Evolutionary conservation across 176 grass and related monocot species (phyloP), one percentile per base, ranked within the genome.

Genomic region (Oryza glaberrima): DNA sequence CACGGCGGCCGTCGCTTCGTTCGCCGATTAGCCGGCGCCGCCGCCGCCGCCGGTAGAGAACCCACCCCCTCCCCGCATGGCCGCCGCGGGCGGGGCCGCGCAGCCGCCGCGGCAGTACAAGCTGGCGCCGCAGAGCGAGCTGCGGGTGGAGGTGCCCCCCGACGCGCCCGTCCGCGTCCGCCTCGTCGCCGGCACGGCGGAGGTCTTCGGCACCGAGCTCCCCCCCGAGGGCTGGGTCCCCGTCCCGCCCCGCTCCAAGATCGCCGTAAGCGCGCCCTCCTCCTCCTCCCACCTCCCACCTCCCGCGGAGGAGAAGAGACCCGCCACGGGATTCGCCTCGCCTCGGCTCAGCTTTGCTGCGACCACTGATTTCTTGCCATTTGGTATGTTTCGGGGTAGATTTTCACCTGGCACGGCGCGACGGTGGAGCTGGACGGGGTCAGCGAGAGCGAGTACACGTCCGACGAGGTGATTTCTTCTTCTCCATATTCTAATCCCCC

Each of bases 401-500:
- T 95, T 67, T 98, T 95, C 89, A 94, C 93, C 0, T 95, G 96
- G 96, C 89, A 98, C 67, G 93, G 96, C 16, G 93, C 96, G 30
- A 98, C 93, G 5, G 17, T 94, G 68, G 96, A 95, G 60, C 73
- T 98, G 49, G 96, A 98, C 9, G 96, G 96, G 63, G 63, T 89
- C 22, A 94, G 89, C 48, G 93, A 98, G 88, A 92, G 90, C 32
- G 96, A 98, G 81, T 98, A 98, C 69, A 76, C 88, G 2, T 94
- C 96, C 20, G 93, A 94, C 44, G 96, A 98, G 96, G 91, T 95
- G 86, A 66, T 26, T 36, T 38, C 40, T 7, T 41, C 40, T 41
- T 41, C 40, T 6, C 30, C 8, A 15, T 14, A 7, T 4, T 67
- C 76, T n/a, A 26, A 14, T 65, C 20, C 35, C 11, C 6, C 3